phyloP scores from a whole-genome alignment of 331 rosid species.

The Malus hybrid region DNA sequence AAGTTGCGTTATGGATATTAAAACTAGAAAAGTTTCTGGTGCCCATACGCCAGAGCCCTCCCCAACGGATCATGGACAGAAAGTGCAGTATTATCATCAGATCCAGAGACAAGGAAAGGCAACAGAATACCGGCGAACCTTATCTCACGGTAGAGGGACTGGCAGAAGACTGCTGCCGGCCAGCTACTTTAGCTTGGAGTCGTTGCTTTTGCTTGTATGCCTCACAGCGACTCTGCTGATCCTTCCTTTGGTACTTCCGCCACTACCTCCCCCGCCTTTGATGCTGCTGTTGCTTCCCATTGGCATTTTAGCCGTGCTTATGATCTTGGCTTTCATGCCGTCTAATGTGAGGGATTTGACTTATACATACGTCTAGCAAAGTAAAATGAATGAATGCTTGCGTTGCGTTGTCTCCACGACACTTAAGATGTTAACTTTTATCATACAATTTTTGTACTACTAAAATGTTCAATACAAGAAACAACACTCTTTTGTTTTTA shows the following conservation, averaged over 20 bases:
- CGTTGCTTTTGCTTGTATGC: constrained; percentile 35
- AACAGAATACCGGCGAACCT: constrained; percentile 15
- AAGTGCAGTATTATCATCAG: background rate
- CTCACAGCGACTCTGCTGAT: constrained; percentile 32
- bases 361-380: constrained; percentile 19
- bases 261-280: constrained; percentile 47
- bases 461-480: background rate
- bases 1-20: background rate
- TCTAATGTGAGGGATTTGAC: constrained; percentile 34
- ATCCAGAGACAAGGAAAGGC: constrained; percentile 3
- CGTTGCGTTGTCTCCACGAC: too few species aligned
- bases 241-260: constrained; percentile 45
- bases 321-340: constrained; percentile 47
- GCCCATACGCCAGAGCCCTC: background rate
- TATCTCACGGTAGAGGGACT: constrained; percentile 29
- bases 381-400: too few species aligned
- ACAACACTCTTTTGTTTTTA: background rate
- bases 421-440: background rate
- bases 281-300: constrained; percentile 38
- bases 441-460: constrained; percentile 5
- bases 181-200: constrained; percentile 36
- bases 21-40: constrained; percentile 1
- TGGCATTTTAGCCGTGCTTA: constrained; percentile 30
- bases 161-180: constrained; percentile 24
- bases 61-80: background rate